Evolutionary conservation across 768 basidiomycete genomes (phyloP).

Genomic region (Hypholoma sublateritium): DNA sequence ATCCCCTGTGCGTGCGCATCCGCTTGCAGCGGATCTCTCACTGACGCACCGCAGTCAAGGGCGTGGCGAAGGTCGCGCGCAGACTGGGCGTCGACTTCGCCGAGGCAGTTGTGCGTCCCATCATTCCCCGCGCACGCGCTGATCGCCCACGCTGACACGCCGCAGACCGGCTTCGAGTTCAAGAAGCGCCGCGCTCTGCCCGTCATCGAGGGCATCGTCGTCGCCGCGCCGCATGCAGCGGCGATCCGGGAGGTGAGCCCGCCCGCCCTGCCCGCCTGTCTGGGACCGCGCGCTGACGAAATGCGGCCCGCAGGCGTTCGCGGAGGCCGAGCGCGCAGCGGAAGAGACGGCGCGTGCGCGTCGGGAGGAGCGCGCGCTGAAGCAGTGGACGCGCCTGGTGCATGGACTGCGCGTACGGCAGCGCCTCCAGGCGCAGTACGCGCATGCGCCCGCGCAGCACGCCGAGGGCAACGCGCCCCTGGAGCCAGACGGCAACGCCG

Average conservation of each 20-base stretch:
- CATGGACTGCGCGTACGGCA: conserved; percentile 86
- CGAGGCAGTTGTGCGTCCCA: conserved; percentile 89
- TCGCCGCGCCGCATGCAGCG: conserved; percentile 78
- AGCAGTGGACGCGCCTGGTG: conserved; percentile 86
- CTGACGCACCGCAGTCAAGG: conserved; percentile 58
- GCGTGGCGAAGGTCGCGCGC: conserved; percentile 85
- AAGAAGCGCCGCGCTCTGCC: conserved; percentile 89
- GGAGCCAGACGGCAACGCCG: conserved; percentile 12
- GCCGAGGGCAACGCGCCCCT: conserved; percentile 1
- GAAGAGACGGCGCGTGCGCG: conserved; percentile 77
- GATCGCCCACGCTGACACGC: too few species aligned
- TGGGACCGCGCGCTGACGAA: conserved; percentile 3
- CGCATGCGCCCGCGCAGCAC: conserved; percentile 21
- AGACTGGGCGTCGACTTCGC: conserved; percentile 87
- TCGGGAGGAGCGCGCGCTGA: conserved; percentile 76
- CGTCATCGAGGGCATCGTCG: conserved; percentile 81
- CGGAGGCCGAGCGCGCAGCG: conserved; percentile 75
- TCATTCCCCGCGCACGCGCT: background rate
- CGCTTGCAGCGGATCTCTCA: background rate
- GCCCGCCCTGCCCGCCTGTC: conserved; percentile 1
- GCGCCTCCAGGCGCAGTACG: conserved; percentile 81
- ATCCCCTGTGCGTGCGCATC: conserved; percentile 74
- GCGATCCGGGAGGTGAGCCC: conserved; percentile 67
- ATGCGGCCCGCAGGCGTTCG: conserved; percentile 66
- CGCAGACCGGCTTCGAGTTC: conserved; percentile 94